Evolutionary conservation across 805 yeast genomes (phyloP), one percentile per base, ranked within the genome.

Genomic region (Wickerhamiella brachini): DNA sequence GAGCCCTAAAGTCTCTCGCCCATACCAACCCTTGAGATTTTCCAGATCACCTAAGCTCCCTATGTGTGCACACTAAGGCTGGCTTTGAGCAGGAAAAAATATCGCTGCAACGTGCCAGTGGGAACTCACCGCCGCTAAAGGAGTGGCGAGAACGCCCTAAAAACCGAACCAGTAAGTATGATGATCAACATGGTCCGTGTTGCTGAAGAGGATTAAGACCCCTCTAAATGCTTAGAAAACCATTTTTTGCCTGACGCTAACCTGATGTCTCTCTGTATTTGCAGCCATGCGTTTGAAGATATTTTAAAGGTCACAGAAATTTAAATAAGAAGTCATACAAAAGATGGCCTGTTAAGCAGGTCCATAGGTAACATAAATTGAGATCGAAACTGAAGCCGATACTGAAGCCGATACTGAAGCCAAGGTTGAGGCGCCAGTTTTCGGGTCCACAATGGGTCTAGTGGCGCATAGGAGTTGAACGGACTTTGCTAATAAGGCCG

Each of bases 131-230:
- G n/a, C n/a, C n/a, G n/a, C n/a, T n/a, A n/a, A n/a, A n/a, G n/a
- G n/a, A n/a, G n/a, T n/a, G n/a, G n/a, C n/a, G n/a, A n/a, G n/a
- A n/a, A n/a, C n/a, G n/a, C n/a, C n/a, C n/a, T n/a, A n/a, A n/a
- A n/a, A n/a, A n/a, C n/a, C n/a, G n/a, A 29, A 29, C 34, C 15
- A 29, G 42, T 42, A 24, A 8, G 44, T 44, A 45, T 58, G 61
- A 58, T 56, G 61, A 58, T 51, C 59, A 57, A 52, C 56, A 52
- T 65, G 68, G 68, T 65, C 68, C 68, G 68, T 65, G 68, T 65
- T 65, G 55, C 66, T 63, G 68, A 65, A 59, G 55, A 57, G 68
- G 64, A 54, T 56, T 64, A 62, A 65, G 68, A 64, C 68, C 65
- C 68, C 69, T 63, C 56, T 55, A 49, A 13, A 57, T 65, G 69